Evolutionary conservation across 2,329 filamentous ascomycete genomes (phyloP), one percentile per base, ranked within the genome.

Genomic region (Ophiocordyceps sinensis): DNA sequence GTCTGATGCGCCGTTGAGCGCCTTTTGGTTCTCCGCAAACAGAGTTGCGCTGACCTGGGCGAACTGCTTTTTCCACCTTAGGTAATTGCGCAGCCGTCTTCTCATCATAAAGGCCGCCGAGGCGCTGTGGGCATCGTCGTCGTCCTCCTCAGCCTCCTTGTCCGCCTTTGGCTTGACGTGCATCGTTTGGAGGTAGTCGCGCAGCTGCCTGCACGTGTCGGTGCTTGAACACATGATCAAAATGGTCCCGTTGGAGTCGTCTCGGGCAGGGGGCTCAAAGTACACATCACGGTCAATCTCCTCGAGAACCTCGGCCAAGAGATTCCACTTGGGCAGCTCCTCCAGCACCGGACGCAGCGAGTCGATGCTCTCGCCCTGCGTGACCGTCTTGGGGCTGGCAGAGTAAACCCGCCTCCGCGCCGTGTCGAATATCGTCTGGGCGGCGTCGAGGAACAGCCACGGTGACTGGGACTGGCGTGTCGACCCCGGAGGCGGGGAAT

Each of bases 201-300:
- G 78, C 35, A 98, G 67, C 52, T 98, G 91, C 13, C 82, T 75
- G 54, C 85, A 94, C 9, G 86, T 94, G 42, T 79, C 77, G 43
- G 84, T 78, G 52, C 94, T 89, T 23, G 82, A 81, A 55, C 89
- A 96, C 91, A 98, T 96, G 57, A 98, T 85, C 29, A 98, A 66
- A 39, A 94, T 86, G 3, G 85, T 85, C n/a, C 85, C 84, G 54
- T 87, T 94, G 0, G 87, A 94, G 52, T 87, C 85, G 57, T 91
- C 86, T 42, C 75, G 71, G n/a, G 71, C 64, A 9, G 70, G 65
- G 6, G 85, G 82, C 47, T 93, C 88, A 53, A 93, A 81, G 57
- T 93, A 91, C 14, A 86, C 70, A 53, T 94, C 88, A 41, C 81
- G 77, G 53, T 96, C 91, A 50, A 98, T 94, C 60, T 98, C 91